Conservation (phyloP, 208 protist species). For the Trypanosoma avium region DNA sequence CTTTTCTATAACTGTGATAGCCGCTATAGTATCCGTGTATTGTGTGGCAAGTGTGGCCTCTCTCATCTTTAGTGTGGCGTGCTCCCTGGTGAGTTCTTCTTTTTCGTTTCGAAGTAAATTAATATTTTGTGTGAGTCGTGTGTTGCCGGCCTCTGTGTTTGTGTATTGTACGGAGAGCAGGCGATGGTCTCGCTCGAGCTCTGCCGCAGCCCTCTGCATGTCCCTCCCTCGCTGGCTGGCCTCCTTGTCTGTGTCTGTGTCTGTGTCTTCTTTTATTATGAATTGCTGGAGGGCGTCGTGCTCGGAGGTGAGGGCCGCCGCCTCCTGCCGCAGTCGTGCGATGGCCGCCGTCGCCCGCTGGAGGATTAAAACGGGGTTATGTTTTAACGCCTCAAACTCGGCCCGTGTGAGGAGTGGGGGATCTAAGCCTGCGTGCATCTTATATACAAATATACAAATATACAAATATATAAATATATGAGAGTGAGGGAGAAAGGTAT, state of each 20-base stretch:
- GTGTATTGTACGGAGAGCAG: constrained; percentile 20
- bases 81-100: constrained; percentile 16
- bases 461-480: constrained; percentile 6
- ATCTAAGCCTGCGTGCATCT: constrained; percentile 1
- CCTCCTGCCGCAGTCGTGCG: constrained; percentile 19
- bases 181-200: constrained; percentile 35
- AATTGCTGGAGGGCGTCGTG: constrained; percentile 15
- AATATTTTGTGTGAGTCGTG: constrained; percentile 17
- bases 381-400: constrained; percentile 32
- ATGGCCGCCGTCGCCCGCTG: constrained; percentile 23
- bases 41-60: constrained; percentile 5
- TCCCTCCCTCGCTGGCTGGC: constrained; percentile 1
- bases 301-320: constrained; percentile 22
- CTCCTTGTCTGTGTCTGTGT: neutral
- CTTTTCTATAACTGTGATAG: constrained; percentile 18
- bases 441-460: constrained; percentile 12
- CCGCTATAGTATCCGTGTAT: constrained; percentile 8
- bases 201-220: constrained; percentile 19
- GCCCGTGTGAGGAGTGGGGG: constrained; percentile 22
- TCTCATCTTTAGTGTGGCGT: constrained; percentile 9
- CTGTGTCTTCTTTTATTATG: neutral
- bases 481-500: neutral
- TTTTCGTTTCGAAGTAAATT: constrained; percentile 31
- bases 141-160: constrained; percentile 27
- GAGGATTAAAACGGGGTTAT: constrained; percentile 29